These are phyloP conservation scores for Hypoxylon sp. DNA, from an alignment of 2,329 filamentous ascomycete genomes.

Conservation along the genomic window DNA sequence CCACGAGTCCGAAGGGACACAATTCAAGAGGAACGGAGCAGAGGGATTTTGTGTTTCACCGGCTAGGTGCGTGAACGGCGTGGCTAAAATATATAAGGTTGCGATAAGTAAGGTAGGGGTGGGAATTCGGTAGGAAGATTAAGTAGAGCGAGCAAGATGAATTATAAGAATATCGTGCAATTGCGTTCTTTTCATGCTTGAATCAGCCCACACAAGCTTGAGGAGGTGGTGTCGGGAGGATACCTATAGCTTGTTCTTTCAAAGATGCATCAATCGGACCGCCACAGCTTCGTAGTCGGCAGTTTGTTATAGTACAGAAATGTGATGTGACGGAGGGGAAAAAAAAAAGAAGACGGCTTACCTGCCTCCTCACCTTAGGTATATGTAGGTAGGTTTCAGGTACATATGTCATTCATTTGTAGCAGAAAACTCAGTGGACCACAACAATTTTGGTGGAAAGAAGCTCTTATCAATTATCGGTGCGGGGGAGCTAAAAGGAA, in stretches of 20 bases:
- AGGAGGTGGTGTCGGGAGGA: constrained; percentile 28
- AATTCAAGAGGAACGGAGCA: background rate
- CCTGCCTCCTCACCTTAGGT: constrained; percentile 17
- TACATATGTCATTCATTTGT: constrained; percentile 25
- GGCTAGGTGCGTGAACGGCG: background rate
- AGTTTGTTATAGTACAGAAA: constrained; percentile 25
- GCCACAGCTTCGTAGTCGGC: constrained; percentile 11
- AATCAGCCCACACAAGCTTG: constrained; percentile 35
- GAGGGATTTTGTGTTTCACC: background rate
- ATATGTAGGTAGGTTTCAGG: background rate
- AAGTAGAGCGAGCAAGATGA: constrained; percentile 8
- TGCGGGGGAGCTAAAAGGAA: constrained; percentile 37
- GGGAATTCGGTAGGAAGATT: constrained; percentile 1
- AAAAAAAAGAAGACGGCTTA: constrained; percentile 27
- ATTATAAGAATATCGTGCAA: constrained; percentile 14
- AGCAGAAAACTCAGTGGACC: constrained; percentile 1
- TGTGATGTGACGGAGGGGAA: constrained; percentile 24
- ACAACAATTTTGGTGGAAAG: constrained; percentile 21
- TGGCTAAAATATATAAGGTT: constrained; percentile 20
- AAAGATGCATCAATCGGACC: constrained; percentile 14
- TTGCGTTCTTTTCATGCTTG: constrained; percentile 41
- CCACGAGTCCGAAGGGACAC: background rate
- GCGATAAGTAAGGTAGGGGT: background rate
- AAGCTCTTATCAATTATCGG: constrained; percentile 46
- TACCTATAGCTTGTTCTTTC: constrained; percentile 21